Conservation (phyloP, 73 alveolate species). For the Paramecium caudatum region DNA sequence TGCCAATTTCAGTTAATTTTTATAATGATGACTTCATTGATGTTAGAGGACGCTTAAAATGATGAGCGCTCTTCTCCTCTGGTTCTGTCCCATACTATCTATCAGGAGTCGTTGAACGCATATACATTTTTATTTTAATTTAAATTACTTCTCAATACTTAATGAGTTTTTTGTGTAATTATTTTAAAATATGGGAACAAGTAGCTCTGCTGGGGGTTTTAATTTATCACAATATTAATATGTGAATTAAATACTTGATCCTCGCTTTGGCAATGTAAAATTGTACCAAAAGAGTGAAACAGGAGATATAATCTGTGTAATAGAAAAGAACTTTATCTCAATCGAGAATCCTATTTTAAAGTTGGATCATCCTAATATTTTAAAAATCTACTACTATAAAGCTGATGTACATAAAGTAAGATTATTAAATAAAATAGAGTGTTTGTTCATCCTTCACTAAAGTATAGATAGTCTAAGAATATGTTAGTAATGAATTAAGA, state of each 20-base stretch:
- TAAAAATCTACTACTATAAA: slow-evolving; percentile 34
- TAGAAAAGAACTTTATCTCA: slow-evolving; percentile 17
- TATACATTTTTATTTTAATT: too few relatives aligned
- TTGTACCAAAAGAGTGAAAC: slow-evolving; percentile 45
- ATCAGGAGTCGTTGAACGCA: slow-evolving; percentile 35
- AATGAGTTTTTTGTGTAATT: too few relatives aligned
- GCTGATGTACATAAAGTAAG: slow-evolving; percentile 18
- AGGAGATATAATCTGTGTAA: slow-evolving; percentile 46
- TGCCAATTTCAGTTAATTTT: background rate
- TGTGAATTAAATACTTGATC: slow-evolving; percentile 23
- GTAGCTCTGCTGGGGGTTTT: slow-evolving; percentile 16
- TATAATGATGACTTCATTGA: background rate
- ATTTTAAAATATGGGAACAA: slow-evolving; percentile 20
- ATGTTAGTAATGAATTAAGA: slow-evolving; percentile 46
- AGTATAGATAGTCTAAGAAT: slow-evolving; percentile 7
- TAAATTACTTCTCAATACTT: too few relatives aligned
- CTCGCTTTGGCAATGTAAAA: slow-evolving; percentile 25
- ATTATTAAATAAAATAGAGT: background rate
- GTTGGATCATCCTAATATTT: slow-evolving; percentile 42
- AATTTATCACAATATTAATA: slow-evolving; percentile 14
- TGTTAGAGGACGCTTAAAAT: background rate
- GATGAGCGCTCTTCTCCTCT: background rate
- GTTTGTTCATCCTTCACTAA: slow-evolving; percentile 47
- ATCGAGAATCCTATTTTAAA: background rate
- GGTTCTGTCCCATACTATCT: background rate